phyloP scores from a whole-genome alignment of 768 basidiomycete species.

The Tephrocybe rancida region DNA sequence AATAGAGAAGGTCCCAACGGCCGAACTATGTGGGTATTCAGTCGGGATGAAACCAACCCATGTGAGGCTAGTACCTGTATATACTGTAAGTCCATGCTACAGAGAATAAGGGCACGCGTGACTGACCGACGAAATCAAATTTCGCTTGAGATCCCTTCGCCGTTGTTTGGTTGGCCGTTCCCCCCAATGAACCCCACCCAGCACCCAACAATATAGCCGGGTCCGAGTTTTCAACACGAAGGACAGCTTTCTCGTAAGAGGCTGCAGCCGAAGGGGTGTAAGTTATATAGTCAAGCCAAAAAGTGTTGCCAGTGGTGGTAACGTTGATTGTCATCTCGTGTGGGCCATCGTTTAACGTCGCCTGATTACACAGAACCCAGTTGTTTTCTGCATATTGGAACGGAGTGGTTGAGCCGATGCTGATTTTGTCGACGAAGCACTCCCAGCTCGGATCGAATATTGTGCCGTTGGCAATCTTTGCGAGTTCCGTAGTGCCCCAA shows the following conservation, averaged over 20 bases:
- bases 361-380: slow-evolving; percentile 20
- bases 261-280: slow-evolving; percentile 21
- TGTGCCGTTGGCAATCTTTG: slow-evolving; percentile 7
- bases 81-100: not conserved
- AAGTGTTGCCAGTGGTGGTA: slow-evolving; percentile 21
- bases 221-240: slow-evolving; percentile 11
- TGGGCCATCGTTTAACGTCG: slow-evolving; percentile 16
- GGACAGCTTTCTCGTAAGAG: slow-evolving; percentile 1
- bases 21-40: not conserved
- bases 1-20: slow-evolving; percentile 5
- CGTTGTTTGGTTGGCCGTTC: slow-evolving; percentile 7
- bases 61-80: slow-evolving; percentile 4
- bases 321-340: slow-evolving; percentile 26
- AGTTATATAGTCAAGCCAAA: slow-evolving; percentile 30
- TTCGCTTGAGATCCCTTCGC: slow-evolving; percentile 1
- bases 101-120: not conserved
- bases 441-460: slow-evolving; percentile 24
- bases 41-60: slow-evolving; percentile 11
- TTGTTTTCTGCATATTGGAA: slow-evolving; percentile 19
- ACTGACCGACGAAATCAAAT: slow-evolving; percentile 11
- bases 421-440: slow-evolving; percentile 26
- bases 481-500: slow-evolving; percentile 21
- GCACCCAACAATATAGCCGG: not conserved
- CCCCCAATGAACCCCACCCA: slow-evolving; percentile 4
- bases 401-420: slow-evolving; percentile 13